Conservation (phyloP, 2,329 filamentous ascomycete species). For the Cytospora chrysosperma region DNA sequence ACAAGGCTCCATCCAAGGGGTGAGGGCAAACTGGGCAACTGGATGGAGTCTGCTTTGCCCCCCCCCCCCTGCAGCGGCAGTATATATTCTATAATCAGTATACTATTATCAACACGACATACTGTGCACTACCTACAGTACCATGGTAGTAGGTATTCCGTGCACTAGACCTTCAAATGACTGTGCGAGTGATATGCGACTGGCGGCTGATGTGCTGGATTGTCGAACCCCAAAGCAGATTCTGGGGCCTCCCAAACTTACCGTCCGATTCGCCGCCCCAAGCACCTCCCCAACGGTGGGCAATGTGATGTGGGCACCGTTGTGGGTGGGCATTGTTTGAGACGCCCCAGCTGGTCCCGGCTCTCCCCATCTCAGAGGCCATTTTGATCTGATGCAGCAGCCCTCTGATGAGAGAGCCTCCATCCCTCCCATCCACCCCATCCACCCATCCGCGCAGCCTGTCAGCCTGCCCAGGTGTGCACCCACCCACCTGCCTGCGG, state of each 20-base stretch:
- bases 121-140: background rate
- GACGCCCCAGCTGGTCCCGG: background rate
- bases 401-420: background rate
- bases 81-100: background rate
- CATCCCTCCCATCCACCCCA: background rate
- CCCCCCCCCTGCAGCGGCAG: constrained; percentile 6
- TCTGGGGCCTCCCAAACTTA: background rate
- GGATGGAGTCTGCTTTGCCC: constrained; percentile 3
- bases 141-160: background rate
- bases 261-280: background rate
- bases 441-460: background rate
- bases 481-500: background rate
- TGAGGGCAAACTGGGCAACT: background rate
- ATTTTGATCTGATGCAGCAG: background rate
- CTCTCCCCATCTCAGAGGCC: background rate
- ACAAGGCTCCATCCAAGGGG: constrained; percentile 11
- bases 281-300: background rate
- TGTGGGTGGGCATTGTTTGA: background rate
- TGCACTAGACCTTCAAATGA: background rate
- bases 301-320: background rate
- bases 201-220: background rate
- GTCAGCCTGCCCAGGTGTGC: too few species aligned
- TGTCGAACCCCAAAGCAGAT: too few species aligned
- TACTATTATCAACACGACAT: too few species aligned
- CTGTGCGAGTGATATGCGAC: background rate